These are phyloP conservation scores for Asclepias syriaca DNA, from an alignment of 257 asterid species.

Conservation along the genomic window DNA sequence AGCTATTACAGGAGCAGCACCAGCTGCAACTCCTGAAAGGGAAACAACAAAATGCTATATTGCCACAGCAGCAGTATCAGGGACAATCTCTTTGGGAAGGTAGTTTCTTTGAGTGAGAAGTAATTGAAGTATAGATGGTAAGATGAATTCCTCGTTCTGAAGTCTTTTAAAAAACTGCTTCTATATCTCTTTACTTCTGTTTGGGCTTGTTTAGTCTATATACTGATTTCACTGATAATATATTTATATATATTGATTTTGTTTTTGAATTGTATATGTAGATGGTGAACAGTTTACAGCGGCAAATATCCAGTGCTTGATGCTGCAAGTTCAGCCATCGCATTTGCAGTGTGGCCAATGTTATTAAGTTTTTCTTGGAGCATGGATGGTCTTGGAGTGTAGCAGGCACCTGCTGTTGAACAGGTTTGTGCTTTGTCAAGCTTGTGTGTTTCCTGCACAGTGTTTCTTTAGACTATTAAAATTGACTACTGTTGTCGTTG, in stretches of 20 bases:
- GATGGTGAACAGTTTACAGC: slow-evolving; percentile 42
- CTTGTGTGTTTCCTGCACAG: background rate
- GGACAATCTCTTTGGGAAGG: slow-evolving; percentile 68
- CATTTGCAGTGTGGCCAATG: slow-evolving; percentile 55
- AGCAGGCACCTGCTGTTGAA: slow-evolving; percentile 75
- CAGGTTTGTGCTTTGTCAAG: slow-evolving; percentile 32
- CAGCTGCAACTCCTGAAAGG: slow-evolving; percentile 49
- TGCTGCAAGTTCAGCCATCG: slow-evolving; percentile 60
- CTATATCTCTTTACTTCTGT: background rate
- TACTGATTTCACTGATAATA: background rate
- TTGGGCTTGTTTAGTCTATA: background rate
- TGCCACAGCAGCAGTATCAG: slow-evolving; percentile 69
- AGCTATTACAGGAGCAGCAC: slow-evolving; percentile 49
- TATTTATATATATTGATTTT: background rate
- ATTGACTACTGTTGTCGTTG: slow-evolving; percentile 27
- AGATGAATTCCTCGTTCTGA: slow-evolving; percentile 19
- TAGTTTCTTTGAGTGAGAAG: slow-evolving; percentile 67
- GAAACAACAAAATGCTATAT: slow-evolving; percentile 44
- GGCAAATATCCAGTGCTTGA: slow-evolving; percentile 41
- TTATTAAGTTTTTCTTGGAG: slow-evolving; percentile 65
- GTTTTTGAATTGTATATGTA: slow-evolving; percentile 14
- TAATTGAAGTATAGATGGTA: slow-evolving; percentile 40
- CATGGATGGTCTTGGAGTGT: slow-evolving; percentile 73
- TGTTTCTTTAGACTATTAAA: slow-evolving; percentile 24
- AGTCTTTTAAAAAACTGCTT: background rate